Evolutionary conservation across 805 yeast genomes (phyloP), one percentile per base, ranked within the genome.

Genomic region (Cyberlindnera bimundalis): DNA sequence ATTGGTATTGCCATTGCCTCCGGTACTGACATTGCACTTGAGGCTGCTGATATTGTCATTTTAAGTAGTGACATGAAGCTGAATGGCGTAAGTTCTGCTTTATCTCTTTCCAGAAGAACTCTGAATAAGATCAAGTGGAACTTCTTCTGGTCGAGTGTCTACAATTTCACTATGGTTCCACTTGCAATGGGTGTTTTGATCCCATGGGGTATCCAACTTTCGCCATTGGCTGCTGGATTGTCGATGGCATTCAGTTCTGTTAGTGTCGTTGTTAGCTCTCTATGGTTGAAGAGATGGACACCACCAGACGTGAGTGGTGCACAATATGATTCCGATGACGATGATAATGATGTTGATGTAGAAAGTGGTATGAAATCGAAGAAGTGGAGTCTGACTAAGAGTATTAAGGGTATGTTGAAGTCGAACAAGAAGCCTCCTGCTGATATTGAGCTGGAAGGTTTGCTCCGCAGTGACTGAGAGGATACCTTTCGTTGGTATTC

Each of bases 11-110:
- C 98, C 10, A 78, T 95, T 43, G 82, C 95, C 9, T 77, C 95
- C 0, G 96, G 98, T 5, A 86, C 98, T 0, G 98, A 93, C 55
- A 86, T 93, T 51, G 98, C 99, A 1, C 84, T 93, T 51, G 96
- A 90, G 51, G 86, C 96, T n/a, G 96, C 99, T 0, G 96, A 89
- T 61, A 76, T 93, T 28, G 96, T 93, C 15, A 67, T 93, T 13
- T 61, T 86, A 57, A 73, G 76, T 11, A 66, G 68, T 17, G 50
- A 54, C 24, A 32, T 35, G 14, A 50, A 55, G 40, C 60, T 80
- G 37, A 55, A 57, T 15, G 81, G 84, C 8, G 73, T 84, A 5
- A 61, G 72, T 19, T 69, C 77, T 42, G 84, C 90, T 0, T 58
- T 84, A 24, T 84, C 82, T 43, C 75, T 91, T 11, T 79, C 95